phyloP scores from a whole-genome alignment of 208 protist genomes.

The Novymonas esmeraldas region DNA sequence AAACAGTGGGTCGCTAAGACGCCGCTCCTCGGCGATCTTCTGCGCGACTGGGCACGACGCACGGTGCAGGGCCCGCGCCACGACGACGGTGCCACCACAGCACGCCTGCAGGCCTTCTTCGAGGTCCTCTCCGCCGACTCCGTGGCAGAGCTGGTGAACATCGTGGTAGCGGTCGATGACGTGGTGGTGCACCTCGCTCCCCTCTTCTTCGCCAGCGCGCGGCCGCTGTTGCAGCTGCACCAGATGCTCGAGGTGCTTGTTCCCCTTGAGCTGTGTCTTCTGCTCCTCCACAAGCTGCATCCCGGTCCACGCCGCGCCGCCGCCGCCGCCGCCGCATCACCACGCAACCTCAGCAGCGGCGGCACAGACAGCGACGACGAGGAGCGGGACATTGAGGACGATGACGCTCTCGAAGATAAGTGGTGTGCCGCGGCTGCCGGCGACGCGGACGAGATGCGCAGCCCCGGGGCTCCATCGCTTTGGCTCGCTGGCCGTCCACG shows the following conservation, averaged over 20 bases:
- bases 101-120: slow-evolving; percentile 5
- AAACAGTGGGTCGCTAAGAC: slow-evolving; percentile 3
- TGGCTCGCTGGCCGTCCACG: too few species aligned
- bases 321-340: background rate
- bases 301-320: background rate
- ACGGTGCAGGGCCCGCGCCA: slow-evolving; percentile 14
- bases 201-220: slow-evolving; percentile 26
- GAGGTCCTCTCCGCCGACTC: slow-evolving; percentile 4
- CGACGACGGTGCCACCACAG: slow-evolving; percentile 4
- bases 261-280: slow-evolving; percentile 22
- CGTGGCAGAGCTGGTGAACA: slow-evolving; percentile 13
- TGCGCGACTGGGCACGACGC: slow-evolving; percentile 19
- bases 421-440: slow-evolving; percentile 2
- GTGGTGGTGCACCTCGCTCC: slow-evolving; percentile 29
- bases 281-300: slow-evolving; percentile 15
- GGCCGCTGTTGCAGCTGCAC: slow-evolving; percentile 18
- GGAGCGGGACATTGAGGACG: slow-evolving; percentile 15
- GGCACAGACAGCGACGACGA: background rate
- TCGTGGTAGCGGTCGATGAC: slow-evolving; percentile 33
- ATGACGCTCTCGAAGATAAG: background rate
- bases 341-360: background rate
- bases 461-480: background rate
- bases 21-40: slow-evolving; percentile 15
- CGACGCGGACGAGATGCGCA: slow-evolving; percentile 12
- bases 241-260: slow-evolving; percentile 31